Conservation (phyloP, 2,329 filamentous ascomycete species). For the Chrysoporthe austroafricana region DNA sequence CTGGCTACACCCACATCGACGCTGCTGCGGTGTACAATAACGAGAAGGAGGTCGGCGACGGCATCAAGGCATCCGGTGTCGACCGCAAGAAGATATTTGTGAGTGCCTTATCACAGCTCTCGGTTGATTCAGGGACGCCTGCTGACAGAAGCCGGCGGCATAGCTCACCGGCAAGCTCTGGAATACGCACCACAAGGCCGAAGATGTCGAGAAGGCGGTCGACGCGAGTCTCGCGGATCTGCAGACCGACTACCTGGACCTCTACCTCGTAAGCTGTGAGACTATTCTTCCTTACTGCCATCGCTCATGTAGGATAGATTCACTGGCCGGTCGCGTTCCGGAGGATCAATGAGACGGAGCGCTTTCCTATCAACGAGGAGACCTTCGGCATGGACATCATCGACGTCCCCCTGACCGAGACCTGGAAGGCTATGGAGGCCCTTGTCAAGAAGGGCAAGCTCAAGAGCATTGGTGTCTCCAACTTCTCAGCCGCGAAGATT, state of each 20-base stretch:
- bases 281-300: too few relatives aligned
- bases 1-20: conserved; percentile 44
- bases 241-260: conserved; percentile 48
- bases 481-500: conserved; percentile 54
- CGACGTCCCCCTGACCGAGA: conserved; percentile 51
- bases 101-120: neutral
- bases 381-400: conserved; percentile 50
- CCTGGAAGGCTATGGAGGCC: conserved; percentile 61
- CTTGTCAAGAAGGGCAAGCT: conserved; percentile 55
- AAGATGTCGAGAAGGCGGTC: conserved; percentile 46
- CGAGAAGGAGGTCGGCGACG: conserved; percentile 40
- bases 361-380: conserved; percentile 45
- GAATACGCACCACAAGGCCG: conserved; percentile 52
- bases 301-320: conserved; percentile 47
- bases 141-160: neutral
- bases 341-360: conserved; percentile 43
- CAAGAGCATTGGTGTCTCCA: conserved; percentile 58
- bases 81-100: conserved; percentile 39
- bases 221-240: conserved; percentile 47
- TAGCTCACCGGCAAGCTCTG: conserved; percentile 57
- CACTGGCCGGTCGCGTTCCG: conserved; percentile 49
- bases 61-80: conserved; percentile 41
- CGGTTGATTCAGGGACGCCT: too few relatives aligned
- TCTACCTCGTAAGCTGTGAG: conserved; percentile 44
- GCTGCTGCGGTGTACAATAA: conserved; percentile 44